These are phyloP conservation scores for Earliella scabrosa DNA, from an alignment of 1,284 basidiomycete genomes.

Conservation along the genomic window DNA sequence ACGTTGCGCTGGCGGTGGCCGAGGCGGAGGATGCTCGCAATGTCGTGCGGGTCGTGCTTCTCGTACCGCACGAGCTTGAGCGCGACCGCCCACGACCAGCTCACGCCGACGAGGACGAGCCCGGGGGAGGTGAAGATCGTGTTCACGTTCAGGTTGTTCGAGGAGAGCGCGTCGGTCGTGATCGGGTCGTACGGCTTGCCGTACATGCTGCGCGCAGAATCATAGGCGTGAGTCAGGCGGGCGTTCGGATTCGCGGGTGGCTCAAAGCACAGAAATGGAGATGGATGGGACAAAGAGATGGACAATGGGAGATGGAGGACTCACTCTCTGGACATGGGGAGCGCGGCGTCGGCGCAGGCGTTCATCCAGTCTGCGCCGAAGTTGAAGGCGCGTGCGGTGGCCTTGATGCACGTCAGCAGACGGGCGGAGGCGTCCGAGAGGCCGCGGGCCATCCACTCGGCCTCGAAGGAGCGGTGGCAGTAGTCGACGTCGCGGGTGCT, in stretches of 20 bases:
- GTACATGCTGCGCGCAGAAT: conserved; percentile 34
- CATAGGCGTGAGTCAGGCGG: background rate
- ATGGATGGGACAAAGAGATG: background rate
- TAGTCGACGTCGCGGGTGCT: conserved; percentile 70
- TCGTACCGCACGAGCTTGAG: conserved; percentile 71
- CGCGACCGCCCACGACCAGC: conserved; percentile 69
- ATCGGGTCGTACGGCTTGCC: conserved; percentile 61
- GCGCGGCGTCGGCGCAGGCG: conserved; percentile 64
- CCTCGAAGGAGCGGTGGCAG: conserved; percentile 58
- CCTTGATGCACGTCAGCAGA: conserved; percentile 56
- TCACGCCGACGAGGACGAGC: conserved; percentile 59
- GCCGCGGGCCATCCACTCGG: conserved; percentile 53
- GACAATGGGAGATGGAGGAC: conserved; percentile 31
- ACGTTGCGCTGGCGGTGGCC: conserved; percentile 53
- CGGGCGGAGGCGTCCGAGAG: conserved; percentile 53
- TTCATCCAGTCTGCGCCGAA: conserved; percentile 77
- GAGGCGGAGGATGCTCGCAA: conserved; percentile 49
- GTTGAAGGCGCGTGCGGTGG: conserved; percentile 51
- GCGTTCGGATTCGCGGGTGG: conserved; percentile 2
- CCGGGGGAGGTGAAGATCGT: conserved; percentile 59
- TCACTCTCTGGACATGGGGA: conserved; percentile 65
- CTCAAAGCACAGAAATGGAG: background rate
- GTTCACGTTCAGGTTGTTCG: conserved; percentile 53
- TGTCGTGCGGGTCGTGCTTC: conserved; percentile 46
- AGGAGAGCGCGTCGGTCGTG: conserved; percentile 50